phyloP scores from a whole-genome alignment of 768 basidiomycete genomes.

The Mycena latifolia region DNA sequence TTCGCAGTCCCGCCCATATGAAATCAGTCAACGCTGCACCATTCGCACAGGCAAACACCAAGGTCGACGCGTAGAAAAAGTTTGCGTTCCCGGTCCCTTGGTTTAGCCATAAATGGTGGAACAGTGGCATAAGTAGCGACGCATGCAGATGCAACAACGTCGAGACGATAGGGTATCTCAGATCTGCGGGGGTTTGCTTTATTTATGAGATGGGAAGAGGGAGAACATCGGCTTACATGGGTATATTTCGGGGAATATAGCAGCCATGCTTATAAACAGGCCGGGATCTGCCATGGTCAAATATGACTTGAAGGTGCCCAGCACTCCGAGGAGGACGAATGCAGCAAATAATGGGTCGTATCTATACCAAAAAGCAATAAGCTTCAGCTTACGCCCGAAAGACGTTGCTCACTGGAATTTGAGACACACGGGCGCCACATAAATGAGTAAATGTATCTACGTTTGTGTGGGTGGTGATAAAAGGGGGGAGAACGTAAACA shows the following conservation, averaged over 20 bases:
- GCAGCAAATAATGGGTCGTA: conserved; percentile 88
- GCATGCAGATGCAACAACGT: conserved; percentile 87
- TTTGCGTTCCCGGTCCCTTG: conserved; percentile 97
- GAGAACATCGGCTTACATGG: conserved; percentile 66
- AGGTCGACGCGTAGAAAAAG: conserved; percentile 96
- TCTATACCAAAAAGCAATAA: conserved; percentile 51
- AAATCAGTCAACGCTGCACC: conserved; percentile 88
- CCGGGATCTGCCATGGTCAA: conserved; percentile 92
- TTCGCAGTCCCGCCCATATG: conserved; percentile 84
- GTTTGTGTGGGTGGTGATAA: background rate
- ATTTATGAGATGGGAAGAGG: conserved; percentile 9
- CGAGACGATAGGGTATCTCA: conserved; percentile 89
- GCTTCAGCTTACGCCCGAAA: background rate
- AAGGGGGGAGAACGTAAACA: conserved; percentile 40
- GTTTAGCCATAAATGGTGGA: conserved; percentile 91
- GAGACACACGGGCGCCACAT: conserved; percentile 86
- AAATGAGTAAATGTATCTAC: conserved; percentile 86
- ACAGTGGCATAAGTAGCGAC: conserved; percentile 87
- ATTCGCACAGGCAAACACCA: conserved; percentile 92
- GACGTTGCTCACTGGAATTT: conserved; percentile 79
- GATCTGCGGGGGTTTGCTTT: conserved; percentile 59
- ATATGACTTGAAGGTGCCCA: conserved; percentile 92
- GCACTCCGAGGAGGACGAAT: conserved; percentile 80
- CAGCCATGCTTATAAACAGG: conserved; percentile 84
- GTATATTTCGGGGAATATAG: conserved; percentile 86